These are phyloP conservation scores for Jasminum sambac DNA, from an alignment of 257 asterid species.

Conservation along the genomic window DNA sequence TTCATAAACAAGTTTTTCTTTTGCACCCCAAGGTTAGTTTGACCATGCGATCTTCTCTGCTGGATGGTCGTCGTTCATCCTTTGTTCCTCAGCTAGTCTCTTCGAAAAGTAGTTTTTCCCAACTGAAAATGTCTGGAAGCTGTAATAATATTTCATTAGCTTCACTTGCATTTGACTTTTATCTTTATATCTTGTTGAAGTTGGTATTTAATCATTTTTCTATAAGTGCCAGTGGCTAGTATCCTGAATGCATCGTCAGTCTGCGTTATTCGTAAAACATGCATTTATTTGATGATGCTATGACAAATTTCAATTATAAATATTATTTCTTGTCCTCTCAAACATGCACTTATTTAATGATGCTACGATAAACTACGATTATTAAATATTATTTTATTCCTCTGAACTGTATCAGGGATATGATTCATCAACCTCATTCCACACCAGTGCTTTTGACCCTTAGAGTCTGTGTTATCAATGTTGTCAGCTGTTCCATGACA, in stretches of 20 bases:
- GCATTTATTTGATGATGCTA: not conserved
- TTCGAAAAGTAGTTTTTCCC: conserved; percentile 4
- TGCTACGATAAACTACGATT: too few relatives aligned
- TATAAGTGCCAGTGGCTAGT: not conserved
- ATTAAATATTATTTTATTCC: not conserved
- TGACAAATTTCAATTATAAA: not conserved
- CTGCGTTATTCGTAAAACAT: not conserved
- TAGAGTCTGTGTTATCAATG: not conserved
- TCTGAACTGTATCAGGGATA: not conserved
- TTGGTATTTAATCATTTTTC: not conserved
- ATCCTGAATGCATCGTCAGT: not conserved
- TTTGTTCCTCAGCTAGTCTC: not conserved
- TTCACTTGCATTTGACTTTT: not conserved
- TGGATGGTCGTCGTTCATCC: not conserved
- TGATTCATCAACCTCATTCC: not conserved
- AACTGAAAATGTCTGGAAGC: not conserved
- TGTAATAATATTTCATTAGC: not conserved
- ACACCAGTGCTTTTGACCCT: not conserved
- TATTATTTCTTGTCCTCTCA: too few relatives aligned
- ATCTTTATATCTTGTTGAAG: not conserved
- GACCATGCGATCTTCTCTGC: conserved; percentile 8
- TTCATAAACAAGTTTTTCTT: conserved; percentile 70
- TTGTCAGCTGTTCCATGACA: not conserved
- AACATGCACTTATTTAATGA: too few relatives aligned
- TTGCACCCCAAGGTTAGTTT: conserved; percentile 79